Evolutionary conservation across 805 yeast genomes (phyloP), one percentile per base, ranked within the genome.

Genomic region (Pichia kluyveri): DNA sequence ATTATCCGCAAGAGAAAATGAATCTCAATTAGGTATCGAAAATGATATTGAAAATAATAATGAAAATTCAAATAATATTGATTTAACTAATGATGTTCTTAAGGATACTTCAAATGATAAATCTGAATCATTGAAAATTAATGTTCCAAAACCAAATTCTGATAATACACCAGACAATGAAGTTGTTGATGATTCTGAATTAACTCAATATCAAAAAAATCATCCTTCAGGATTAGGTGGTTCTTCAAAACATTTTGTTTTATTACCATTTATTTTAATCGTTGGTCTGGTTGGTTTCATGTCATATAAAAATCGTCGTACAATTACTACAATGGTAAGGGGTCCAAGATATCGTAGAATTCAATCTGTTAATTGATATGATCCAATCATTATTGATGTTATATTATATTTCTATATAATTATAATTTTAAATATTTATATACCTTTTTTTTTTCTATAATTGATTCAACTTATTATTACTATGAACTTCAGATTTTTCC

Each of bases 271-370:
- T 18, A 30, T 41, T 11, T 27, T 52, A 4, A 40, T 60, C 14
- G 36, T 43, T 14, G 44, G 38, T 23, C 43, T 53, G 28, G 41
- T 53, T 8, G 52, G 52, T 9, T 42, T 45, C 38, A 37, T 51
- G 39, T 27, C 49, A 3, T 36, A 54, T 18, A 60, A 51, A 41
- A 54, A 53, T 30, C 57, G 51, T 37, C 53, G 52, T 15, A 55
- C 53, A n/a, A 45, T 63, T 23, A 36, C 54, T 34, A 49, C 48
- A 34, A 49, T 57, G 8, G 38, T 62, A 12, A 52, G 54, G 26
- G 66, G 66, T 17, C 65, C 66, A 43, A 55, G 66, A 51, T 63
- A 63, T 48, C 57, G 65, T 50, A 53, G 66, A 44, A 36, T 56
- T 10, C 52, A 39, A 46, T 34, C 37, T 10, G 37, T 34, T 34